These are phyloP conservation scores for Rhizoctonia solani DNA, from an alignment of 1,284 basidiomycete species.

Conservation along the genomic window DNA sequence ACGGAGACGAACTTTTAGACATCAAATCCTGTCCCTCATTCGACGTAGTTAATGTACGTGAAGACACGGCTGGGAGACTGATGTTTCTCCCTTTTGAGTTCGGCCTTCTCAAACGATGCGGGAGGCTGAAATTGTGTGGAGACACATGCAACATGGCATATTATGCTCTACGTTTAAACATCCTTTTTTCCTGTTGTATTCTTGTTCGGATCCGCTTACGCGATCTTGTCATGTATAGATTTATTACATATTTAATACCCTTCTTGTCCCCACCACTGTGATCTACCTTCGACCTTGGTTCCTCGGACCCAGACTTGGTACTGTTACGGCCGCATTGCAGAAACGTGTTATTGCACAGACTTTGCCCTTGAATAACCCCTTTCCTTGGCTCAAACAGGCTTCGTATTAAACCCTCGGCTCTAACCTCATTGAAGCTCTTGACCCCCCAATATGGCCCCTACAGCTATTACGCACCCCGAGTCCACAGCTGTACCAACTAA, in stretches of 20 bases:
- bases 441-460: conserved; percentile 9
- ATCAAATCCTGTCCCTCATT: conserved; percentile 37
- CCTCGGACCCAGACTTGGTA: neutral
- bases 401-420: neutral
- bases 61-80: conserved; percentile 19
- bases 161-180: too few relatives aligned
- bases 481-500: neutral
- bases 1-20: conserved; percentile 24
- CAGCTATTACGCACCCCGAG: conserved; percentile 1
- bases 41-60: conserved; percentile 28
- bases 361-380: too few relatives aligned
- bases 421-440: conserved; percentile 1
- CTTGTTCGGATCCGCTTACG: conserved; percentile 3
- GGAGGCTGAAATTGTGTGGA: conserved; percentile 76
- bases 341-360: conserved; percentile 18
- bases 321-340: neutral
- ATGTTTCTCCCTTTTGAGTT: conserved; percentile 76
- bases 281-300: too few relatives aligned
- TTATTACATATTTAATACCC: conserved; percentile 11
- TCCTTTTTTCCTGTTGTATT: too few relatives aligned
- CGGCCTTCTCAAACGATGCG: conserved; percentile 60
- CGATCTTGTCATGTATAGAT: conserved; percentile 21
- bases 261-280: too few relatives aligned
- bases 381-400: neutral
- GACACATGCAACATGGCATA: conserved; percentile 66